phyloP scores from a whole-genome alignment of 164 flowering plant genomes.

The Cinnamomum micranthum region DNA sequence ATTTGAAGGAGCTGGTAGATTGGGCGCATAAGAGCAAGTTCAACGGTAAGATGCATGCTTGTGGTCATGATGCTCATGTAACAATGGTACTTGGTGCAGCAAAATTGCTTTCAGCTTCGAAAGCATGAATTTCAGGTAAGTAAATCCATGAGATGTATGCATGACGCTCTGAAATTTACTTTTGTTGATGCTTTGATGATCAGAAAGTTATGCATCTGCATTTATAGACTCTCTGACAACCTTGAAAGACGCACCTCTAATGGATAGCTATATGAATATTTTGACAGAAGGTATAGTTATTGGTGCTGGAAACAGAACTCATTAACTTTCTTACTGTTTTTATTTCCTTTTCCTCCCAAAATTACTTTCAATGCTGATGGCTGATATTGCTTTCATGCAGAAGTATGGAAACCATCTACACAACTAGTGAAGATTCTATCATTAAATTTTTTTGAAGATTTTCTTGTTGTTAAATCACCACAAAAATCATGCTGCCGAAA shows the following conservation, averaged over 20 bases:
- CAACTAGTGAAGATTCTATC: too few relatives aligned
- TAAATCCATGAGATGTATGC: neutral
- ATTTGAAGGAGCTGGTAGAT: slow-evolving; percentile 58
- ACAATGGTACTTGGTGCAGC: slow-evolving; percentile 51
- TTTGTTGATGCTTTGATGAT: neutral
- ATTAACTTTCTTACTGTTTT: too few relatives aligned
- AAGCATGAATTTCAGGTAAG: slow-evolving; percentile 37
- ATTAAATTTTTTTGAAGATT: too few relatives aligned
- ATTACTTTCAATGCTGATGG: too few relatives aligned
- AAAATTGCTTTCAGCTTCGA: slow-evolving; percentile 50
- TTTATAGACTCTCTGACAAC: too few relatives aligned
- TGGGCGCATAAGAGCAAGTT: slow-evolving; percentile 36
- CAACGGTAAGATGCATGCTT: slow-evolving; percentile 34
- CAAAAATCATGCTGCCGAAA: neutral
- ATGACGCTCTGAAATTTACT: neutral
- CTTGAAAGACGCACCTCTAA: neutral
- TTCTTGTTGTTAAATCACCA: neutral
- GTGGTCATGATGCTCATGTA: slow-evolving; percentile 37
- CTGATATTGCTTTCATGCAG: too few relatives aligned
- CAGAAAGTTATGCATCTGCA: neutral
- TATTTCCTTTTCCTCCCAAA: too few relatives aligned
- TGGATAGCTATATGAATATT: neutral
- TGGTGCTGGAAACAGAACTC: neutral
- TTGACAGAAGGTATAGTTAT: neutral
- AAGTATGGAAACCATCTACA: too few relatives aligned